Evolutionary conservation across 1,284 basidiomycete genomes (phyloP).

Genomic region (Xerocomus minutiporus): DNA sequence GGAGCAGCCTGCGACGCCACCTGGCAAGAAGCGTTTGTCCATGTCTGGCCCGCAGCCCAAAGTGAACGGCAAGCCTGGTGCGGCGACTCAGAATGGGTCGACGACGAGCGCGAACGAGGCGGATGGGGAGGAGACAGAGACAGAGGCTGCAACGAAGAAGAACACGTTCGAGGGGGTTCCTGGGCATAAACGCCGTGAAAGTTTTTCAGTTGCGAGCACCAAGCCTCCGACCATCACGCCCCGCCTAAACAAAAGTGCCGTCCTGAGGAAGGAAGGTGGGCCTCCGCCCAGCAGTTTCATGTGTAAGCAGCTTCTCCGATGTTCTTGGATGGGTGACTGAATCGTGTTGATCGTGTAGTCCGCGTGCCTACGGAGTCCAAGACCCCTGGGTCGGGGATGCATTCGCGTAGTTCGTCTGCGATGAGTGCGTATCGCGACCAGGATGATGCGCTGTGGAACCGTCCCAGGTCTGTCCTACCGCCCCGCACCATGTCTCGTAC

Average conservation of each 20-base stretch:
- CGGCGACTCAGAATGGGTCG: conserved; percentile 9
- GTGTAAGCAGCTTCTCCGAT: conserved; percentile 41
- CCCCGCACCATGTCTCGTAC: conserved; percentile 27
- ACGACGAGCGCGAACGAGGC: conserved; percentile 24
- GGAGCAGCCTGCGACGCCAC: conserved; percentile 34
- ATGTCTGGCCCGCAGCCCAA: conserved; percentile 15
- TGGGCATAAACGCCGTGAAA: conserved; percentile 74
- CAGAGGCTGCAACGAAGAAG: conserved; percentile 24
- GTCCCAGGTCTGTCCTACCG: conserved; percentile 24
- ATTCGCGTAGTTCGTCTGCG: conserved; percentile 40
- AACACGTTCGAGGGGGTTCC: conserved; percentile 71
- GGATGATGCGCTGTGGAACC: conserved; percentile 9
- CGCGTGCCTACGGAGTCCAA: conserved; percentile 39
- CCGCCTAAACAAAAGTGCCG: conserved; percentile 65
- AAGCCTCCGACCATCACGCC: conserved; percentile 59
- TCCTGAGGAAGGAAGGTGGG: conserved; percentile 47
- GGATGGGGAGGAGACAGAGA: conserved; percentile 34
- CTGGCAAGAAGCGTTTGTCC: conserved; percentile 30
- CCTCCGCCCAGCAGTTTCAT: conserved; percentile 60
- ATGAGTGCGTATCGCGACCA: conserved; percentile 27
- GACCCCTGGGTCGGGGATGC: conserved; percentile 34
- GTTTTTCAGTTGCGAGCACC: conserved; percentile 62
- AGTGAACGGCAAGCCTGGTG: conserved; percentile 7
- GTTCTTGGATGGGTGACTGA: neutral
- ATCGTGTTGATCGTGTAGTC: conserved; percentile 33